Percentiles rank a stretch among this genome's conserved stretches.
Conservation (phyloP, 148 eudicot genomes). For the Cornus controversa region DNA sequence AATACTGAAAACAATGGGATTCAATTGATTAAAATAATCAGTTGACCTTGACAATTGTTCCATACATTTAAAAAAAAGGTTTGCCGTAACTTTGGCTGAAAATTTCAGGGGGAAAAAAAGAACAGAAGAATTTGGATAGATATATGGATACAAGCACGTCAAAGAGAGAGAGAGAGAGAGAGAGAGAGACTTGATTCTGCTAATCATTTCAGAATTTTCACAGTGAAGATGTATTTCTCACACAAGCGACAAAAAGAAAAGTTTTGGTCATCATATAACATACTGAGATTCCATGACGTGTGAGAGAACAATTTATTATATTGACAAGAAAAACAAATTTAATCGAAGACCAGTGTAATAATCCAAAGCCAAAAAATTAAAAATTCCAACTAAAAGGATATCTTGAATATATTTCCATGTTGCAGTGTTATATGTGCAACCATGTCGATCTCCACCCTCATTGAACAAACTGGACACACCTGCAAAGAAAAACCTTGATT, state of each 20-base stretch:
- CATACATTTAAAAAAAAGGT: background rate
- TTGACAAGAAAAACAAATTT: no score
- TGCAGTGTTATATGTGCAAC: conserved; percentile 95
- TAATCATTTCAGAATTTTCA: background rate
- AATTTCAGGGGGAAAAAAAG: background rate
- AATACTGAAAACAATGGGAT: no score
- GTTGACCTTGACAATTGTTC: background rate
- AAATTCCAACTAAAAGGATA: conserved; percentile 62
- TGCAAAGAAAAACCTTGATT: conserved; percentile 35
- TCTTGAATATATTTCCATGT: conserved; percentile 88
- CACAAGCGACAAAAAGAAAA: background rate
- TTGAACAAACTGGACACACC: conserved; percentile 95
- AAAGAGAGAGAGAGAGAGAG: no score
- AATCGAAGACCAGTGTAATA: background rate
- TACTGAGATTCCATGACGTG: background rate
- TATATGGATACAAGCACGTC: background rate
- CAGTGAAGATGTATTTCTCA: background rate
- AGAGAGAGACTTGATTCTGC: background rate
- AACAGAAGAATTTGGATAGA: background rate
- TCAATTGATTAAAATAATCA: background rate
- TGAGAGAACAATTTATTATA: no score
- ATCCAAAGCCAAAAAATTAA: background rate
- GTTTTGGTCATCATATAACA: no score
- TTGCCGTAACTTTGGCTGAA: background rate
- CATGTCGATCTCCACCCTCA: conserved; percentile 93